Percentiles rank a stretch among this genome's conserved stretches.
These are phyloP conservation scores for Yamagishiella unicocca DNA, from an alignment of 139 green algal genomes.

Conservation along the genomic window DNA sequence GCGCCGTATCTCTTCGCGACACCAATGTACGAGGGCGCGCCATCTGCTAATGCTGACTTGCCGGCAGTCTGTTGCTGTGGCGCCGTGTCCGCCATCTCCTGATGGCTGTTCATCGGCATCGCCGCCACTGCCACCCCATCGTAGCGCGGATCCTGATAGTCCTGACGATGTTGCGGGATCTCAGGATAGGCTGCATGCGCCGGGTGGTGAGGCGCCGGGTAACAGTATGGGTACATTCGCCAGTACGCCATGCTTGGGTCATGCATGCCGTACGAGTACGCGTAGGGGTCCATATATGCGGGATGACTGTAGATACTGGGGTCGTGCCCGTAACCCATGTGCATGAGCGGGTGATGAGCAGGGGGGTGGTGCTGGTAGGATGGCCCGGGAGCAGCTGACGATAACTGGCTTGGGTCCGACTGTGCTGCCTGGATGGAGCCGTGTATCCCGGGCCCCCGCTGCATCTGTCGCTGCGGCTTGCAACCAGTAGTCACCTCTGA, in stretches of 20 bases:
- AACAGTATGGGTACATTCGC: slow-evolving; percentile 14
- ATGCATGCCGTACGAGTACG: slow-evolving; percentile 18
- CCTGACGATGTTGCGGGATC: not conserved
- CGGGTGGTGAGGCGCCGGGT: not conserved
- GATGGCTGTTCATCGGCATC: not conserved
- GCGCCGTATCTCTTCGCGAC: not conserved
- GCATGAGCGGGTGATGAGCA: not conserved
- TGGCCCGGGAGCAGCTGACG: not conserved
- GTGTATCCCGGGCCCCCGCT: too few relatives aligned
- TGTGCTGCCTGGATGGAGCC: not conserved
- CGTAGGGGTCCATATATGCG: slow-evolving; percentile 13
- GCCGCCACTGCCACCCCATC: not conserved
- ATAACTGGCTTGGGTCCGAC: not conserved
- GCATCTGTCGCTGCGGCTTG: too few relatives aligned
- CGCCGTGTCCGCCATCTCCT: not conserved
- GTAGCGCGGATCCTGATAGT: not conserved
- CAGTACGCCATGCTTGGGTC: slow-evolving; percentile 3
- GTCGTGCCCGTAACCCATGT: not conserved
- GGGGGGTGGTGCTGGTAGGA: not conserved
- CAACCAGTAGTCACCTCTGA: too few relatives aligned
- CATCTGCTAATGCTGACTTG: too few relatives aligned
- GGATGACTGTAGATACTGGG: not conserved
- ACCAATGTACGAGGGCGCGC: too few relatives aligned
- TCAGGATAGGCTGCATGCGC: not conserved
- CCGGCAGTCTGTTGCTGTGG: not conserved